Conservation (phyloP, 2,329 filamentous ascomycete species). For the Cryphonectria nitschkei region DNA sequence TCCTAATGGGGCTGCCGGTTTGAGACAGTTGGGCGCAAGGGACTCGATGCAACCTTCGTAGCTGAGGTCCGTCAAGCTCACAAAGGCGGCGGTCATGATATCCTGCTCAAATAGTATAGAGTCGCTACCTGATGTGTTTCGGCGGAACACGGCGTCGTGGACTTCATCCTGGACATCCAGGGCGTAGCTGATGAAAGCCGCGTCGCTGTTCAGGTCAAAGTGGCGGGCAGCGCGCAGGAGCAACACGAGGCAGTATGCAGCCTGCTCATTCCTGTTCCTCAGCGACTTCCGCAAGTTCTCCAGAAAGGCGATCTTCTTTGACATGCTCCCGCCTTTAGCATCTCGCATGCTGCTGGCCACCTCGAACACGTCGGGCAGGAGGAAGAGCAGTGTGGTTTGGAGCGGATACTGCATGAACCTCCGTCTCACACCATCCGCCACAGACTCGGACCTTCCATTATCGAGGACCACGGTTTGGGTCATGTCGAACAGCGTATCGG, state of each 20-base stretch:
- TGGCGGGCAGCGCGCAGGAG: conserved; percentile 66
- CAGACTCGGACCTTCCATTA: conserved; percentile 26
- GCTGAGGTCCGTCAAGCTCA: conserved; percentile 65
- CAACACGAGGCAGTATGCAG: conserved; percentile 67
- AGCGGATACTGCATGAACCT: conserved; percentile 63
- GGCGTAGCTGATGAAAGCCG: conserved; percentile 67
- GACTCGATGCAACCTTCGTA: conserved; percentile 61
- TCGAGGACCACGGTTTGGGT: conserved; percentile 54
- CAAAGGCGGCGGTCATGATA: conserved; percentile 68
- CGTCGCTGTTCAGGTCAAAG: conserved; percentile 66
- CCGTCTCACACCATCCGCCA: conserved; percentile 58
- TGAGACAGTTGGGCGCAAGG: conserved; percentile 60
- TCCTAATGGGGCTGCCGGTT: conserved; percentile 56
- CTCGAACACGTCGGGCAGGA: conserved; percentile 71
- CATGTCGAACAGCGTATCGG: conserved; percentile 73
- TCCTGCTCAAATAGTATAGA: conserved; percentile 62
- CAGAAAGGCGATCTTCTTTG: conserved; percentile 69
- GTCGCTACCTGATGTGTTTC: conserved; percentile 51
- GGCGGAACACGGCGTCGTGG: conserved; percentile 66
- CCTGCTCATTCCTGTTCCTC: conserved; percentile 67
- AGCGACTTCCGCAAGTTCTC: conserved; percentile 66
- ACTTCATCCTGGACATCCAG: conserved; percentile 73
- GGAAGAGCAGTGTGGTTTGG: conserved; percentile 64
- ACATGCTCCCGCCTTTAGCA: conserved; percentile 62
- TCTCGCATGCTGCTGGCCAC: conserved; percentile 70